Evolutionary conservation across 2,329 filamentous ascomycete genomes (phyloP), one percentile per base, ranked within the genome.

Genomic region (Podosphaera xanthii): DNA sequence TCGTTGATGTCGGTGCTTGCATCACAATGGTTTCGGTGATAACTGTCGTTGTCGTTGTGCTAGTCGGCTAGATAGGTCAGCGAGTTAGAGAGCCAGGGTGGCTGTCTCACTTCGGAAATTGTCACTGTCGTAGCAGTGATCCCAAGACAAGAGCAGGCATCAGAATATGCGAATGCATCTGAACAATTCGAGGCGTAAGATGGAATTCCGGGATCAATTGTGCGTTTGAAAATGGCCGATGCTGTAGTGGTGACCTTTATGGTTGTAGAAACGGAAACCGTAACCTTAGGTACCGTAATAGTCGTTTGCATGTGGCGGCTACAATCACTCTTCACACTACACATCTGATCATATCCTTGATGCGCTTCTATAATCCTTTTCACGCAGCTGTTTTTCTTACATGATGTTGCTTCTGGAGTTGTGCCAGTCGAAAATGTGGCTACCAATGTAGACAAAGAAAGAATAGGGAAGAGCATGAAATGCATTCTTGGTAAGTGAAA

Each of bases 61-160:
- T 44, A 14, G 40, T 44, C 10, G 40, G 40, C 40, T 44, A 44
- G 40, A 12, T 44, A 14, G 40, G 10, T 44, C 5, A 44, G 40
- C 3, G 9, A 44, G 40, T 12, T 7, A 44, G n/a, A 12, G 10
- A 44, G 5, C 10, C 0, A 44, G 10, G 10, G 40, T 3, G 40
- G n/a, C n/a, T 12, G 10, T 12, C 10, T 44, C 3, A 44, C 40
- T 44, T 12, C 9, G 10, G 40, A 55, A n/a, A 55, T 34, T 2
- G 52, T 55, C 2, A 58, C 36, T 10, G 57, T 58, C 34, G 57
- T 52, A 14, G 34, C 33, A 12, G 59, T 60, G 35, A 66, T 55
- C 14, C 65, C 66, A 22, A 64, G 48, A 58, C 67, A 67, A 10
- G 60, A 64, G 52, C 66, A 67, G 8, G 64, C 66, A 52, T 63